A percentile compares a stretch with the other conserved stretches of the same genome.
Conservation (phyloP, 225 moss, liverwort and hornwort genomes). For the Physcomitrium patens region DNA sequence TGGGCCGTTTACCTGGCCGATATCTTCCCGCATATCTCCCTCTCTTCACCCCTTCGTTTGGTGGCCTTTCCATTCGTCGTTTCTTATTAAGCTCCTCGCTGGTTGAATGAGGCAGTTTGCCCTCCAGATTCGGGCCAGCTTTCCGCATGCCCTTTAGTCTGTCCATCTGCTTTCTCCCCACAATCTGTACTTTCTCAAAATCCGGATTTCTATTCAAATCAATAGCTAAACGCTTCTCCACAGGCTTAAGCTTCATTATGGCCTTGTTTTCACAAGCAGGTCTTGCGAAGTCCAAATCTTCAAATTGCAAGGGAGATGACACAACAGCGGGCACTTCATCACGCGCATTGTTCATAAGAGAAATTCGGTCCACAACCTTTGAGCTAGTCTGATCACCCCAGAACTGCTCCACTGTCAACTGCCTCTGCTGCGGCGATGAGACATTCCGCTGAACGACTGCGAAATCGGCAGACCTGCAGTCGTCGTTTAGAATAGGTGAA, state of each 20-base stretch:
- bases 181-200: slow-evolving; percentile 27
- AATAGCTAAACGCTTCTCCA: slow-evolving; percentile 30
- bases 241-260: slow-evolving; percentile 50
- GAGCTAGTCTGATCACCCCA: slow-evolving; percentile 46
- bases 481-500: slow-evolving; percentile 31
- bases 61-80: slow-evolving; percentile 49
- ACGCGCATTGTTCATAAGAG: slow-evolving; percentile 3
- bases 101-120: background rate
- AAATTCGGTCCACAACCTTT: slow-evolving; percentile 29
- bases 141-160: slow-evolving; percentile 31
- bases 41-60: slow-evolving; percentile 46
- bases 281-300: slow-evolving; percentile 24
- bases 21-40: slow-evolving; percentile 40
- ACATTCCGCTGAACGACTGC: slow-evolving; percentile 46
- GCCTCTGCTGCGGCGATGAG: slow-evolving; percentile 37
- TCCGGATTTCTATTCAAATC: slow-evolving; percentile 42
- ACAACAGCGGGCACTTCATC: background rate
- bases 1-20: slow-evolving; percentile 52
- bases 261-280: slow-evolving; percentile 26
- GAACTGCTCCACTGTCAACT: slow-evolving; percentile 56
- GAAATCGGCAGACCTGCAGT: slow-evolving; percentile 32
- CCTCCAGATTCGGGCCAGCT: slow-evolving; percentile 29
- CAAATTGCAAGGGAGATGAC: slow-evolving; percentile 18
- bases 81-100: slow-evolving; percentile 42
- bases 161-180: slow-evolving; percentile 31